phyloP scores from a whole-genome alignment of 768 basidiomycete genomes.

The Naganishia friedmannii region DNA sequence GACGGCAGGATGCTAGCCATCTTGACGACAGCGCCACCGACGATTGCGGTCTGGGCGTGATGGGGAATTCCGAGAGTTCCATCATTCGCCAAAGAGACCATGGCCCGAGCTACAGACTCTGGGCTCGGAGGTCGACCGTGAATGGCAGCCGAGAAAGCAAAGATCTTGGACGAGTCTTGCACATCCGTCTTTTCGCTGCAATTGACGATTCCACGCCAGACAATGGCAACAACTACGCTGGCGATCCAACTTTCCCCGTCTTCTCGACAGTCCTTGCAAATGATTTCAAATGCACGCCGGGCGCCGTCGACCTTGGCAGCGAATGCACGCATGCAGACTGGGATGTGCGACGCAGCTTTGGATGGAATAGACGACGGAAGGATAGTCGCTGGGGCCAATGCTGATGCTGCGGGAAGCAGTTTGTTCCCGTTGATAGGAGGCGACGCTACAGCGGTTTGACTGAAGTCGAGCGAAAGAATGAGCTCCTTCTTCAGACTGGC shows the following conservation, averaged over 20 bases:
- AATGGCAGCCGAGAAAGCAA: conserved; percentile 9
- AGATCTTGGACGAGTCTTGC: conserved; percentile 8
- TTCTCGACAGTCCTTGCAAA: conserved; percentile 46
- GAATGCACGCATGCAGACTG: conserved; percentile 47
- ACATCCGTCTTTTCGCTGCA: conserved; percentile 36
- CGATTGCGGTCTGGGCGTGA: conserved; percentile 31
- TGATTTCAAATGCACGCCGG: conserved; percentile 46
- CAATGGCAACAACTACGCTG: conserved; percentile 48
- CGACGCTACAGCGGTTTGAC: background rate
- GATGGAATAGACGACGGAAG: conserved; percentile 5
- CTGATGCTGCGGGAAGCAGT: conserved; percentile 5
- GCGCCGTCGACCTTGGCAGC: conserved; percentile 46
- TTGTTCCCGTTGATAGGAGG: conserved; percentile 21
- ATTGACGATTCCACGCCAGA: conserved; percentile 50
- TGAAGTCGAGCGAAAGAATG: conserved; percentile 22
- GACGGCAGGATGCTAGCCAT: conserved; percentile 48
- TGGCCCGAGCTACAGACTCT: conserved; percentile 40
- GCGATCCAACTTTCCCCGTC: conserved; percentile 52
- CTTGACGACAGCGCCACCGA: conserved; percentile 42
- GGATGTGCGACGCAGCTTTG: conserved; percentile 37
- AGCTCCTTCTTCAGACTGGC: conserved; percentile 40
- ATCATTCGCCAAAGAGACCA: conserved; percentile 42
- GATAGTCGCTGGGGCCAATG: background rate
- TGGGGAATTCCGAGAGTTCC: conserved; percentile 21
- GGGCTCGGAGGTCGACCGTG: conserved; percentile 44